Evolutionary conservation across 2,329 filamentous ascomycete species (phyloP), one percentile per base, ranked within the genome.

Genomic region (Paecilomyces sp.): DNA sequence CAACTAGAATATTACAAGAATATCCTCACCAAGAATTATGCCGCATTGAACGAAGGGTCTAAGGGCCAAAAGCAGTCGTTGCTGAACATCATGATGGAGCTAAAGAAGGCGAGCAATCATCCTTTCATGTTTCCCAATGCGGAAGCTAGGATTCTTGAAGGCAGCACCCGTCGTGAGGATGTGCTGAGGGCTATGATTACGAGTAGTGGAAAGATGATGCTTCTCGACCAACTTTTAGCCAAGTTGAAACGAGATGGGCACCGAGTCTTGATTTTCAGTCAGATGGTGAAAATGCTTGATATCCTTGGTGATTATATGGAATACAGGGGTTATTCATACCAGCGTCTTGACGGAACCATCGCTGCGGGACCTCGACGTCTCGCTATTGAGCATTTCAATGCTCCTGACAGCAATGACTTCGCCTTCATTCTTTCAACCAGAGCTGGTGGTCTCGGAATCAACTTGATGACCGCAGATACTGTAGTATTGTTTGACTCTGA

Each of bases 1-100:
- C 94, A 99, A 71, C 81, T 97, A 9, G 93, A 99, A 64, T 97
- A 97, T 75, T 99, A 99, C 81, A 97, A 97, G 78, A 97, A 97
- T 70, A 97, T 99, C 61, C 81, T 99, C 25, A 97, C 94, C 0
- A 88, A 93, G 69, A 99, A 99, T 72, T 99, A 99, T 69, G 87
- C 92, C 31, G 94, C 93, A 2, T 82, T 99, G 33, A 96, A 95
- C 67, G 90, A 96, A 70, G 93, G 92, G 54, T 88, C 88, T 53
- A 91, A 86, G 62, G 94, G 93, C 5, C 91, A 95, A 74, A 97
- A 96, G 75, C 93, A 96, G 66, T 97, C 93, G 0, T 79, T 99
- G 13, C 80, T 99, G 64, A 99, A 99, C 75, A 94, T 99, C 73
- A 97, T 99, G 86, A 99, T 99, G 94, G 94, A 99, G 75, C 77